Evolutionary conservation across 768 basidiomycete species (phyloP).

Genomic region (Tylopilus cervinicoccineus): DNA sequence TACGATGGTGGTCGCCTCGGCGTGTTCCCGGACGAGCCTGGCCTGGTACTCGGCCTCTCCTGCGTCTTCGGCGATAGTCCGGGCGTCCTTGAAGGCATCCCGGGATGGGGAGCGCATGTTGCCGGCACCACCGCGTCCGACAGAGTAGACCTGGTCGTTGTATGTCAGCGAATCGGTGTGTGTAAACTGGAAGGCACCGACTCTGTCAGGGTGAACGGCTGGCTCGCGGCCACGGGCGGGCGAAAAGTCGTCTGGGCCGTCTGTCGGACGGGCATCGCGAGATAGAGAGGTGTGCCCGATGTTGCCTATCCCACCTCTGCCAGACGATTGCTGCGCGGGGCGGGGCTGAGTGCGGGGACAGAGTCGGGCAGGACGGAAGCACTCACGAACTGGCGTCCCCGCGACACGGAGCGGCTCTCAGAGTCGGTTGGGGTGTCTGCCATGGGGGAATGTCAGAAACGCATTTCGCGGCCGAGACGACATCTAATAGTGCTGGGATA

Average conservation of each 20-base stretch:
- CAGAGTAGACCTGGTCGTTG: conserved; percentile 35
- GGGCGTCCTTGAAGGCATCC: conserved; percentile 29
- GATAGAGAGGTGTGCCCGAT: conserved; percentile 49
- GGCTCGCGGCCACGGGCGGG: conserved; percentile 61
- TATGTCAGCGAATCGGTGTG: neutral
- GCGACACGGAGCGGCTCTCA: conserved; percentile 48
- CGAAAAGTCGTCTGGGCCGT: conserved; percentile 51
- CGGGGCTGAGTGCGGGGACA: neutral
- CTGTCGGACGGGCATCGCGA: conserved; percentile 38
- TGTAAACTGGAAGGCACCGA: conserved; percentile 15
- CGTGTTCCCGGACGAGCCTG: conserved; percentile 20
- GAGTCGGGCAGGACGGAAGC: neutral
- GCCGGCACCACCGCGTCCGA: conserved; percentile 79
- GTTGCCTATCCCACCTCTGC: conserved; percentile 69
- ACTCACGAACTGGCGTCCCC: conserved; percentile 60
- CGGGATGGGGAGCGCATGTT: conserved; percentile 82
- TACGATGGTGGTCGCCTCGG: conserved; percentile 34
- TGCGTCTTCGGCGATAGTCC: conserved; percentile 26
- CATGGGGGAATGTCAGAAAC: conserved; percentile 18
- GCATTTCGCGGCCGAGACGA: neutral
- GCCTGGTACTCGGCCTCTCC: conserved; percentile 24
- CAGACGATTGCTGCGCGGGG: conserved; percentile 46
- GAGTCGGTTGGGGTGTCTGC: conserved; percentile 16
- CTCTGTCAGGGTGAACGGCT: conserved; percentile 34
- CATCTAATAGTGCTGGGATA: neutral